phyloP scores from a whole-genome alignment of 2,329 filamentous ascomycete species.

The Xylariaceae sp. region DNA sequence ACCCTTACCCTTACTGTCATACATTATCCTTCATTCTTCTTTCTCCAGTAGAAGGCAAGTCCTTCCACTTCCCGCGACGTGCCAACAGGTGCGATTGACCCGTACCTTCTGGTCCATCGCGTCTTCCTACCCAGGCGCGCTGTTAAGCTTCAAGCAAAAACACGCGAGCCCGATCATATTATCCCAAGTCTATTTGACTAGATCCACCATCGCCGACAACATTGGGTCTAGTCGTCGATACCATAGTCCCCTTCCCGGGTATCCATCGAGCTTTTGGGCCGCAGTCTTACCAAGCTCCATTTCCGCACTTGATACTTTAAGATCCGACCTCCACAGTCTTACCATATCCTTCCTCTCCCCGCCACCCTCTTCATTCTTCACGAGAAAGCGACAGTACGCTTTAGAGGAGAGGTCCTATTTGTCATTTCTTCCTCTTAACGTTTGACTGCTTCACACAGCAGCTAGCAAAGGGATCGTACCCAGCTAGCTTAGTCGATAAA shows the following conservation, averaged over 20 bases:
- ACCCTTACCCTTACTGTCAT: no score
- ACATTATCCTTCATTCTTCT: background rate
- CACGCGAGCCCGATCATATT: conserved; percentile 1
- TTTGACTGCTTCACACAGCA: no score
- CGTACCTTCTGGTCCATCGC: no score
- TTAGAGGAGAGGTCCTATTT: no score
- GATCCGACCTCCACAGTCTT: conserved; percentile 13
- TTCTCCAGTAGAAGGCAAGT: conserved; percentile 1
- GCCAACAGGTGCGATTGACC: no score
- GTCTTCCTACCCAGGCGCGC: background rate
- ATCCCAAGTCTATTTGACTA: conserved; percentile 2
- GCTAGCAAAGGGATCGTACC: no score
- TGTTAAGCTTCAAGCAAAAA: background rate
- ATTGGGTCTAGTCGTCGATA: conserved; percentile 17
- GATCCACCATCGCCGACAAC: conserved; percentile 7
- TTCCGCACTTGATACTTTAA: no score
- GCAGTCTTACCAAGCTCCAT: background rate
- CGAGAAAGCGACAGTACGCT: no score
- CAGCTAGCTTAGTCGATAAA: no score
- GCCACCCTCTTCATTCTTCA: background rate
- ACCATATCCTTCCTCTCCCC: conserved; percentile 22
- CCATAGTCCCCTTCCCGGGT: conserved; percentile 9
- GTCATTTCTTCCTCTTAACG: no score
- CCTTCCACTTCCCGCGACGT: conserved; percentile 3
- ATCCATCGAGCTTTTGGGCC: conserved; percentile 20